phyloP scores from a whole-genome alignment of 129 eudicot species.

The Arctium minus region DNA sequence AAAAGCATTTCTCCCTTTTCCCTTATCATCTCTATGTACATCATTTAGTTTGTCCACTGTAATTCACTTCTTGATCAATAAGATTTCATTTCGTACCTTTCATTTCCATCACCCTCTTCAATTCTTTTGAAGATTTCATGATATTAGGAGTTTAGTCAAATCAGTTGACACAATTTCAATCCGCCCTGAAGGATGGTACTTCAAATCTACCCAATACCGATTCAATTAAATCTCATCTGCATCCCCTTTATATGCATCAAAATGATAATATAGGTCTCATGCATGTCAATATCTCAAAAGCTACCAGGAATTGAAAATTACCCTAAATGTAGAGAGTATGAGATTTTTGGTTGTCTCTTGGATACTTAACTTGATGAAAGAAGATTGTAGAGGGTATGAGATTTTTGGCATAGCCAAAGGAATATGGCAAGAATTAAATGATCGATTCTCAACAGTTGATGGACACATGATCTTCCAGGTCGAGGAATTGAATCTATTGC shows the following conservation, averaged over 20 bases:
- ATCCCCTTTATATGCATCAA: background rate
- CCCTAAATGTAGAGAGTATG: background rate
- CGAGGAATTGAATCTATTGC: background rate
- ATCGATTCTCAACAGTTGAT: background rate
- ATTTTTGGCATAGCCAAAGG: background rate
- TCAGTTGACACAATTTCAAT: background rate
- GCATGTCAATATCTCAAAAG: background rate
- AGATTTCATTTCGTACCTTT: background rate
- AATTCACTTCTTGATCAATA: background rate
- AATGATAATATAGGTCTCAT: background rate
- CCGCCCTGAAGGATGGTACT: background rate
- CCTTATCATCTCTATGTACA: no score
- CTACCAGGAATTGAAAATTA: background rate
- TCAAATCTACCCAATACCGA: background rate
- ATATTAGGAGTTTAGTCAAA: background rate
- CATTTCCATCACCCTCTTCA: background rate
- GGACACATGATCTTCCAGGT: background rate
- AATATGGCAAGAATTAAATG: background rate
- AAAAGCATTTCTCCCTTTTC: no score
- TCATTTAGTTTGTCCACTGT: background rate
- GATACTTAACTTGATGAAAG: background rate
- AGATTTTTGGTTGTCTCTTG: background rate
- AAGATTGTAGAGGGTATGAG: background rate
- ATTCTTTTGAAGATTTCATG: background rate
- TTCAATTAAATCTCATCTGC: background rate